Evolutionary conservation across 495 filamentous ascomycete genomes (phyloP).

Genomic region (Talaromyces stipitatus): DNA sequence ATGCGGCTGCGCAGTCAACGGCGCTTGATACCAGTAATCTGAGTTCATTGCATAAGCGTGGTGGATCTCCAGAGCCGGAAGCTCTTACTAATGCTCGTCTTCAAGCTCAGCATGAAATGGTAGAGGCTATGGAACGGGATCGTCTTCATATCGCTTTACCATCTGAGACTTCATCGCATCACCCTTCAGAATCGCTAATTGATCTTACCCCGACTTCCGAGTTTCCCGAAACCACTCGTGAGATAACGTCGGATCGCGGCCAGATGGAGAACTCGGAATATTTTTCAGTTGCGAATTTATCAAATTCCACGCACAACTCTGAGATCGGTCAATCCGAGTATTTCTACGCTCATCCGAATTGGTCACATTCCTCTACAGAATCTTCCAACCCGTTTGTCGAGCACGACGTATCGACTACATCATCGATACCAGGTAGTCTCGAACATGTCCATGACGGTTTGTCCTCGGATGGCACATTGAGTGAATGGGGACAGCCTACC

Average conservation of each 20-base stretch:
- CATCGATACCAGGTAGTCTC: constrained; percentile 29
- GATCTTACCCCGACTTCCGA: constrained; percentile 45
- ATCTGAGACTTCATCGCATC: constrained; percentile 25
- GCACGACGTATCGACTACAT: constrained; percentile 19
- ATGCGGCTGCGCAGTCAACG: constrained; percentile 31
- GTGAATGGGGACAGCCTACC: constrained; percentile 44
- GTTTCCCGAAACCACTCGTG: constrained; percentile 14
- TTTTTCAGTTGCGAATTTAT: constrained; percentile 8
- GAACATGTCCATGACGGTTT: constrained; percentile 27
- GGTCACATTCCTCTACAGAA: constrained; percentile 22
- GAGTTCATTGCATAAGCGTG: not conserved
- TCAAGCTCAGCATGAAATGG: constrained; percentile 7
- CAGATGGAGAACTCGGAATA: constrained; percentile 10
- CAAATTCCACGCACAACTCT: constrained; percentile 24
- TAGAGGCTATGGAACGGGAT: constrained; percentile 8
- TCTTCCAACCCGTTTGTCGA: constrained; percentile 17
- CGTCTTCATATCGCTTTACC: constrained; percentile 24
- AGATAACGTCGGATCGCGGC: constrained; percentile 7
- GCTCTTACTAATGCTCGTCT: constrained; percentile 5
- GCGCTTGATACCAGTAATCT: constrained; percentile 24
- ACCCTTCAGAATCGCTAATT: constrained; percentile 30
- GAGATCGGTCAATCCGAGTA: constrained; percentile 18
- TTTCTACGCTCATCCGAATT: constrained; percentile 29
- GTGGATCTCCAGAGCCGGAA: not conserved
- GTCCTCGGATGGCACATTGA: constrained; percentile 53